These are phyloP conservation scores for Epichloe festucae DNA, from an alignment of 2,329 filamentous ascomycete species.

Conservation along the genomic window DNA sequence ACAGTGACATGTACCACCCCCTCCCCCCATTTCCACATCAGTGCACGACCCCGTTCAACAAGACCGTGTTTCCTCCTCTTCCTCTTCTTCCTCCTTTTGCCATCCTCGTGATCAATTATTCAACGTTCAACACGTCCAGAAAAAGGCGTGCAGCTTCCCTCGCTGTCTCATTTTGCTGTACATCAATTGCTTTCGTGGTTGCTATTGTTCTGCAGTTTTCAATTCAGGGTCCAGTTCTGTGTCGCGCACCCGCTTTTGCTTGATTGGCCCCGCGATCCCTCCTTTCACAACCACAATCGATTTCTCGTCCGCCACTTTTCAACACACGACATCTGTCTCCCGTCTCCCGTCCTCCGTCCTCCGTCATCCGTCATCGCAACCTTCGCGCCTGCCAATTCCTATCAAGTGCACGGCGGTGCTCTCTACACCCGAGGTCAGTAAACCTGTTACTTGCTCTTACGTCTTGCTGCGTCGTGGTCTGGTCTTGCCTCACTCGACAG, in stretches of 20 bases:
- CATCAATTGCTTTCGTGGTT: not conserved
- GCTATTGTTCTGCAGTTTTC: conserved; percentile 1
- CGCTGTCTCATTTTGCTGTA: not conserved
- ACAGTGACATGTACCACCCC: too few relatives aligned
- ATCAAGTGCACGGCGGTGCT: not conserved
- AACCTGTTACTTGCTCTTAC: not conserved
- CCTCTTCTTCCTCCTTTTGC: not conserved
- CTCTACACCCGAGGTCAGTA: conserved; percentile 1
- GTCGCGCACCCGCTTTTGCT: not conserved
- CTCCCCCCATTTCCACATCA: not conserved
- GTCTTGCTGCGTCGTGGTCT: not conserved
- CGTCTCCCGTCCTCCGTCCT: not conserved
- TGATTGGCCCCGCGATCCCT: conserved; percentile 6
- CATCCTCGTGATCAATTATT: not conserved
- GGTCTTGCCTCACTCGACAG: not conserved
- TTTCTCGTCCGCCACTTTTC: conserved; percentile 4
- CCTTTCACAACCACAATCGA: conserved; percentile 5
- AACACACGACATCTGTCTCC: not conserved
- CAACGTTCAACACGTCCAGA: not conserved
- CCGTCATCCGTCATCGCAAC: not conserved
- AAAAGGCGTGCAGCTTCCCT: not conserved
- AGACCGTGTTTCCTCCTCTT: not conserved
- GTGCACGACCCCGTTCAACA: not conserved
- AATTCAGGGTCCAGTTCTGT: not conserved
- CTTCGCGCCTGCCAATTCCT: not conserved